phyloP scores from a whole-genome alignment of 306 rosid genomes.

The Inga laurina region DNA sequence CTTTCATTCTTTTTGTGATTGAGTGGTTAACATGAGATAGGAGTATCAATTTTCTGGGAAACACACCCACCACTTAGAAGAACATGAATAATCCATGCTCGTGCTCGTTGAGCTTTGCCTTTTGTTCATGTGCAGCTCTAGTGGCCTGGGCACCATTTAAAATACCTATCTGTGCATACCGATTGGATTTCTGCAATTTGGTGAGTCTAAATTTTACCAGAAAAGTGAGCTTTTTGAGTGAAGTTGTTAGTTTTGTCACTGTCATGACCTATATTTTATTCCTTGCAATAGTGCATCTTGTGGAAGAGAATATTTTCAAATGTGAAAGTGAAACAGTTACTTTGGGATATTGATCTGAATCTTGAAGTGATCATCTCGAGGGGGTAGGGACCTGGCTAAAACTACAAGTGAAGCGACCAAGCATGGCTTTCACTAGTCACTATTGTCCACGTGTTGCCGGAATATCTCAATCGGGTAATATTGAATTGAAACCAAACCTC shows the following conservation, averaged over 20 bases:
- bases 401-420: constrained; percentile 12
- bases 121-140: constrained; percentile 50
- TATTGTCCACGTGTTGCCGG: constrained; percentile 34
- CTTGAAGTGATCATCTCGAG: constrained; percentile 34
- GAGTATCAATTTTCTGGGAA: constrained; percentile 39
- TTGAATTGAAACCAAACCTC: not conserved
- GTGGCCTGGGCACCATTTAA: constrained; percentile 10
- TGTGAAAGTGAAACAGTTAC: constrained; percentile 29
- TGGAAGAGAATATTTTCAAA: constrained; percentile 10
- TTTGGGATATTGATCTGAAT: constrained; percentile 30
- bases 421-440: constrained; percentile 37
- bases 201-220: not conserved
- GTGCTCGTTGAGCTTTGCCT: constrained; percentile 23
- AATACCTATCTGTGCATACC: not conserved
- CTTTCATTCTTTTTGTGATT: constrained; percentile 38
- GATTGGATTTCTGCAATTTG: constrained; percentile 13
- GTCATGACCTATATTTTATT: not conserved
- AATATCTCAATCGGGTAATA: not conserved
- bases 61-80: constrained; percentile 32
- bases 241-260: not conserved
- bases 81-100: constrained; percentile 49
- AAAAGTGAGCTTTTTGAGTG: not conserved
- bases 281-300: not conserved
- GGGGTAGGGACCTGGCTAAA: constrained; percentile 48
- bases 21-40: constrained; percentile 32